Evolutionary conservation across 139 green algal genomes (phyloP), one percentile per base, ranked within the genome.

Genomic region (Chlorella sorokiniana): DNA sequence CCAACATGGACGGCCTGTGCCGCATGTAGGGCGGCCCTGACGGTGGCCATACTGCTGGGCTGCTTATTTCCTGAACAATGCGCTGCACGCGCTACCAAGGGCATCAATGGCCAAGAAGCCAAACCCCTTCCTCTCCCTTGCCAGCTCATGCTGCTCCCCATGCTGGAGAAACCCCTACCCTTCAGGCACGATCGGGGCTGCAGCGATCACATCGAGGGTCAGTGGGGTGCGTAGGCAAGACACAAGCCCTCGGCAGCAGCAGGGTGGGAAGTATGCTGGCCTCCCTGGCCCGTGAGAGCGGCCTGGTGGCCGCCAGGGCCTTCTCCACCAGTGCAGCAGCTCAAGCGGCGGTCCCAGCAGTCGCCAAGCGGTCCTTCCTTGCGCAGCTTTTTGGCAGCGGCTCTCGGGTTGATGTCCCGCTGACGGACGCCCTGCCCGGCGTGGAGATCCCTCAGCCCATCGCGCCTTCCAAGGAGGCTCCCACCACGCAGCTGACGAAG

Each of bases 401-500:
- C 59, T 78, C 48, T 10, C 82, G 90, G 25, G 54, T 92, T 1
- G 41, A 41, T 0, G 84, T 85, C 37, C 95, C 95, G 0, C 85
- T 98, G 27, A 93, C 89, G 48, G 87, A 97, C 62, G 85, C 93
- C 0, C 83, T 98, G 22, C 86, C 92, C 1, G 92, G 92, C 18
- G 65, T 97, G 1, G 4, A 73, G 14, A 38, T 86, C 6, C 80
- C 85, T 0, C 74, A 62, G 1, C 75, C 91, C 1, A 67, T 83
- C 23, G 9, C 56, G 10, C 33, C 70, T 2, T 68, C 91, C 20
- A 61, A 64, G 25, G 42, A 79, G 16, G 76, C 90, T 1, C 92
- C 92, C 0, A 83, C 78, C 7, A 99, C 96, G 22, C 77, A 96
- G 69, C 86, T 94, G 33, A 97, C 93, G 7, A 94, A 88, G 22